phyloP scores from a whole-genome alignment of 805 yeast genomes.

The Ogataea saltuana region DNA sequence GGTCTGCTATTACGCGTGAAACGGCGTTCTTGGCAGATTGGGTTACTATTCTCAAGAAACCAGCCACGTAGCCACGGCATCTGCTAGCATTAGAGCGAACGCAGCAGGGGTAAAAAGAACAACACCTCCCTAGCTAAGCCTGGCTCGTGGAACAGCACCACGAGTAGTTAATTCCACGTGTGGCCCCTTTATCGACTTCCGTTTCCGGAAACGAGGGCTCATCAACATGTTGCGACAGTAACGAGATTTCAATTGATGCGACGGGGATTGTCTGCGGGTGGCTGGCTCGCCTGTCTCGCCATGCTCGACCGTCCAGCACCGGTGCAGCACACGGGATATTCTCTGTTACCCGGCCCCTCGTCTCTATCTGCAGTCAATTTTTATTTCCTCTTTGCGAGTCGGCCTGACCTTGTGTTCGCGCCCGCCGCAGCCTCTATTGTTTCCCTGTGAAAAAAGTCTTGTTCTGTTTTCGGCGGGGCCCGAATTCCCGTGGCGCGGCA shows the following conservation, averaged over 20 bases:
- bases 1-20: not conserved
- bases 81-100: not conserved
- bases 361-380: not conserved
- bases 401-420: not conserved
- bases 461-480: constrained; percentile 9
- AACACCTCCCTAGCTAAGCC: no score
- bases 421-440: constrained; percentile 8
- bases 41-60: not conserved
- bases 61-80: constrained; percentile 6
- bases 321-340: no score
- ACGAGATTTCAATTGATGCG: no score
- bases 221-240: no score
- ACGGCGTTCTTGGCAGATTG: not conserved
- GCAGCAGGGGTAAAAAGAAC: constrained; percentile 1
- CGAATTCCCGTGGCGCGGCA: constrained; percentile 5
- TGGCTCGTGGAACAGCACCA: no score
- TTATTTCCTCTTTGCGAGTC: constrained; percentile 2
- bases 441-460: not conserved
- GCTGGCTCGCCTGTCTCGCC: not conserved
- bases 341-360: constrained; percentile 1
- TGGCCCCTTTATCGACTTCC: constrained; percentile 8
- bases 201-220: constrained; percentile 2
- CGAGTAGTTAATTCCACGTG: no score
- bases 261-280: no score
- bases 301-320: no score